These are phyloP conservation scores for Naegleria gruberi DNA, from an alignment of 208 protist species.

Conservation along the genomic window DNA sequence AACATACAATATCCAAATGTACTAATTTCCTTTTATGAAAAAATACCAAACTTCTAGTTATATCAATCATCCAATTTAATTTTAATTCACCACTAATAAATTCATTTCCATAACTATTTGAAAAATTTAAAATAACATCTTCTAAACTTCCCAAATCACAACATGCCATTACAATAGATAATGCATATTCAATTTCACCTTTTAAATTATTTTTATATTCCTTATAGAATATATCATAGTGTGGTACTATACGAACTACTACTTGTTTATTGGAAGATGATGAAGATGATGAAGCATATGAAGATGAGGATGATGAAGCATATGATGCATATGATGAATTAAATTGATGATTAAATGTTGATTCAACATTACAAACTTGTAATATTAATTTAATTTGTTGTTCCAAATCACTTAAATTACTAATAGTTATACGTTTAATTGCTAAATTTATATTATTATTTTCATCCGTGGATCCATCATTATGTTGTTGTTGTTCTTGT, in stretches of 20 bases:
- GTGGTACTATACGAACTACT: not conserved
- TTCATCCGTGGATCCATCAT: too few relatives aligned
- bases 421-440: not conserved
- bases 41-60: not conserved
- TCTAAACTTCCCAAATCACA: conserved; percentile 2
- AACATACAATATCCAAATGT: not conserved
- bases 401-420: not conserved
- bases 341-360: not conserved
- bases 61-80: not conserved
- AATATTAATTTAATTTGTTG: not conserved
- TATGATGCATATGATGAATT: not conserved
- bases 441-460: too few relatives aligned
- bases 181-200: not conserved
- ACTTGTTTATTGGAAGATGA: not conserved
- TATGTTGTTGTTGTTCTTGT: too few relatives aligned
- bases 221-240: not conserved
- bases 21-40: not conserved
- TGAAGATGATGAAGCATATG: not conserved
- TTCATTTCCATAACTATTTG: not conserved
- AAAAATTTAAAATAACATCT: not conserved
- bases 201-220: not conserved
- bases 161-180: not conserved
- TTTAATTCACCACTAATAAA: not conserved
- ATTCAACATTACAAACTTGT: not conserved
- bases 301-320: not conserved